Percentiles rank a stretch among this genome's conserved stretches.
These are phyloP conservation scores for Ogataea glucozyma DNA, from an alignment of 805 yeast species.

Conservation along the genomic window DNA sequence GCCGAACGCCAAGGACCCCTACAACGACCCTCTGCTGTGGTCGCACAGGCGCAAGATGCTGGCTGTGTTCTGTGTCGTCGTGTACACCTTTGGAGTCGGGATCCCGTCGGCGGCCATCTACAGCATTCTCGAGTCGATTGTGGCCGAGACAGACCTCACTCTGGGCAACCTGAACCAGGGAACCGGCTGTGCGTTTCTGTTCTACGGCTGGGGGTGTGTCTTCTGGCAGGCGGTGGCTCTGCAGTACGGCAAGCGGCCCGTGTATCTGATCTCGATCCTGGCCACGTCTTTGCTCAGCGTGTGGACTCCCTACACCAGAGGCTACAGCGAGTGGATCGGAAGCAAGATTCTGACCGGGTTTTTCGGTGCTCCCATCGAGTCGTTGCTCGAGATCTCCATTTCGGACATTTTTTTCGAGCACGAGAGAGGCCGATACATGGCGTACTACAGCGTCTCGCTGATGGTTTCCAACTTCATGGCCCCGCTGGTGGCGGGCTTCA, in stretches of 20 bases:
- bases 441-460: conserved; percentile 53
- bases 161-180: conserved; percentile 38
- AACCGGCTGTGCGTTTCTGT: conserved; percentile 41
- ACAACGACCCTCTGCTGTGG: conserved; percentile 73
- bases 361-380: conserved; percentile 42
- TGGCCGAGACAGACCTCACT: conserved; percentile 22
- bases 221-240: conserved; percentile 38
- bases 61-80: conserved; percentile 44
- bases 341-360: conserved; percentile 33
- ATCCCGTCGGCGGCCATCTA: conserved; percentile 27
- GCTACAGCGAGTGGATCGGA: conserved; percentile 34
- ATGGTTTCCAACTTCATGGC: conserved; percentile 56
- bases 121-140: conserved; percentile 26
- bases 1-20: conserved; percentile 65
- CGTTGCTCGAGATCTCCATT: conserved; percentile 48
- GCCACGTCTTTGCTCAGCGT: conserved; percentile 32
- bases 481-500: conserved; percentile 59
- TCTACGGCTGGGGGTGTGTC: conserved; percentile 40
- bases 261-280: conserved; percentile 34
- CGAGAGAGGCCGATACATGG: conserved; percentile 46
- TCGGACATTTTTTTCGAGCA: conserved; percentile 53
- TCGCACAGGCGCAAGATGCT: conserved; percentile 44
- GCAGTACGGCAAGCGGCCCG: conserved; percentile 40
- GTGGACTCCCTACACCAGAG: conserved; percentile 36
- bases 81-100: conserved; percentile 35